Conservation (phyloP, 2,329 filamentous ascomycete species). For the Penicillium digitatum region DNA sequence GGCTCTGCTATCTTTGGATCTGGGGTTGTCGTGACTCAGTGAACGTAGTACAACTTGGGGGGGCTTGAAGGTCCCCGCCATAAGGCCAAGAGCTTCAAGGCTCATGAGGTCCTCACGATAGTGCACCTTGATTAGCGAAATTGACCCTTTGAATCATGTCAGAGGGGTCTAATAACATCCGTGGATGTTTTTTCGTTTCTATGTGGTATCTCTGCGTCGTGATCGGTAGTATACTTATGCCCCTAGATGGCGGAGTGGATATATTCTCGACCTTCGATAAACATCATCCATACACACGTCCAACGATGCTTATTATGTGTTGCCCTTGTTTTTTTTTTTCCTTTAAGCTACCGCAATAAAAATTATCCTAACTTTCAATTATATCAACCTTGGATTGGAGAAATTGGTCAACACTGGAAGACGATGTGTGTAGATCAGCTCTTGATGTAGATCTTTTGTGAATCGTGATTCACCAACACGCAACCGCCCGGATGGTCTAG, state of each 20-base stretch:
- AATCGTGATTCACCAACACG: too few relatives aligned
- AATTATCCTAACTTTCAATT: not conserved
- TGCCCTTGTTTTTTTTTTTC: not conserved
- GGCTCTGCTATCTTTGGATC: not conserved
- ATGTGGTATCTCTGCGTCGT: not conserved
- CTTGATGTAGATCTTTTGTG: not conserved
- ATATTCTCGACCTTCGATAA: not conserved
- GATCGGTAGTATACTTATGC: not conserved
- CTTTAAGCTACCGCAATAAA: not conserved
- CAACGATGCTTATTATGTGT: not conserved
- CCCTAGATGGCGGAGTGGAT: not conserved
- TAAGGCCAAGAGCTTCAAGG: not conserved
- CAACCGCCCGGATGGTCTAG: conserved; percentile 1
- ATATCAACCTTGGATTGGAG: not conserved
- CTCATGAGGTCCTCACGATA: not conserved
- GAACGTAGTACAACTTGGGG: not conserved
- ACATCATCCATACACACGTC: not conserved
- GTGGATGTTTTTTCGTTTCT: not conserved
- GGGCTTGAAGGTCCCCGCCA: not conserved
- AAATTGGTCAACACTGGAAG: not conserved
- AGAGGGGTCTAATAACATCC: not conserved
- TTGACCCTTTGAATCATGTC: not conserved
- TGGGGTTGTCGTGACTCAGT: not conserved
- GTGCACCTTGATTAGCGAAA: not conserved
- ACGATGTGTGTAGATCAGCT: not conserved